Conservation (phyloP, 768 basidiomycete species). For the Boletus rufocinnamomeus region DNA sequence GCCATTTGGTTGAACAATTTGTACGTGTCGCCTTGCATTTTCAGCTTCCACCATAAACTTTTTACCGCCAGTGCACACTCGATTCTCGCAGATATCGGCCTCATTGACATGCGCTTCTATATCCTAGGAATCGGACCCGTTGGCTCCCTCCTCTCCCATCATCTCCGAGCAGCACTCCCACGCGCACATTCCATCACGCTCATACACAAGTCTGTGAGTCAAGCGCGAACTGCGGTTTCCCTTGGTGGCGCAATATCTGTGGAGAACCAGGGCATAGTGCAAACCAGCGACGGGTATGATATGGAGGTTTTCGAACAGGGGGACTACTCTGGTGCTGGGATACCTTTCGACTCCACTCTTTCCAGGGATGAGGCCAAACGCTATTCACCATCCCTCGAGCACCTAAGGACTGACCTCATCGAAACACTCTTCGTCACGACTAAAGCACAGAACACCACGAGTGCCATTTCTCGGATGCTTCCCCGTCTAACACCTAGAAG, state of each 20-base stretch:
- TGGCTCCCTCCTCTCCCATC: conserved; percentile 78
- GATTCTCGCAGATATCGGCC: background rate
- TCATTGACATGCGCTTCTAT: conserved; percentile 59
- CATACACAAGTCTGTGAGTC: conserved; percentile 57
- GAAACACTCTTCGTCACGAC: conserved; percentile 80
- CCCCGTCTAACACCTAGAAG: conserved; percentile 64
- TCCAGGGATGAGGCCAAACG: conserved; percentile 15
- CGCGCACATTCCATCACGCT: conserved; percentile 59
- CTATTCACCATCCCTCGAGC: conserved; percentile 16
- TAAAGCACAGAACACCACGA: conserved; percentile 69
- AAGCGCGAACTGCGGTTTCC: conserved; percentile 38
- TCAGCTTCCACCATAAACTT: background rate
- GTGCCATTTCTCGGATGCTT: conserved; percentile 57
- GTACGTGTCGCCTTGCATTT: background rate
- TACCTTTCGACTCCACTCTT: conserved; percentile 18
- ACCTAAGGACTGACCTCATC: conserved; percentile 44
- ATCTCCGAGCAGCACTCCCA: conserved; percentile 67
- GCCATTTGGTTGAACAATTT: background rate
- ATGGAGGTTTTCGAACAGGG: conserved; percentile 49
- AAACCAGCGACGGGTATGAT: conserved; percentile 45
- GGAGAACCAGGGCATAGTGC: conserved; percentile 49
- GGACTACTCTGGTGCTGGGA: conserved; percentile 26
- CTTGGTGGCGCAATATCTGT: conserved; percentile 45
- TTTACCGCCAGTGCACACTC: background rate
- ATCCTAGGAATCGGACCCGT: conserved; percentile 81